phyloP scores from a whole-genome alignment of 768 basidiomycete species.

The Rhizopogon vinicolor region DNA sequence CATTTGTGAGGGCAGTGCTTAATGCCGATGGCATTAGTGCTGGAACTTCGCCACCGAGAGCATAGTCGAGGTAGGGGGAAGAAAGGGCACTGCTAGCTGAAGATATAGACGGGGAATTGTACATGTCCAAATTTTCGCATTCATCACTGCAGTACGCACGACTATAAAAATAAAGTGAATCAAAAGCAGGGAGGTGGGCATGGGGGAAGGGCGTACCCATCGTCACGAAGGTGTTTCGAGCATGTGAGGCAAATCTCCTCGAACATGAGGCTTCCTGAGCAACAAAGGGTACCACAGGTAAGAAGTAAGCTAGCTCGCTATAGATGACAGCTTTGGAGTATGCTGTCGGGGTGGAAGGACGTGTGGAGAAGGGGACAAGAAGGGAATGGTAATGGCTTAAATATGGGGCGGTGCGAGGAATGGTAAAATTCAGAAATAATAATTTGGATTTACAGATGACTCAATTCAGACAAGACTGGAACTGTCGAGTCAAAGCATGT shows the following conservation, averaged over 20 bases:
- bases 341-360: constrained; percentile 8
- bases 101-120: constrained; percentile 61
- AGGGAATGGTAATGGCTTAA: constrained; percentile 19
- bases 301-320: neutral
- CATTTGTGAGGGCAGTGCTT: constrained; percentile 43
- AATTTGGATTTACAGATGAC: constrained; percentile 24
- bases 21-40: constrained; percentile 57
- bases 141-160: constrained; percentile 68
- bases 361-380: constrained; percentile 18
- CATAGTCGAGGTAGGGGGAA: constrained; percentile 56
- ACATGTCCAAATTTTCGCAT: constrained; percentile 56
- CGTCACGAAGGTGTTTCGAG: constrained; percentile 58
- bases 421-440: constrained; percentile 29
- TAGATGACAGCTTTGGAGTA: neutral
- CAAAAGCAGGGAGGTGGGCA: neutral
- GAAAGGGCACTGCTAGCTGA: constrained; percentile 62
- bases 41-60: constrained; percentile 57
- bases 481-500: constrained; percentile 4
- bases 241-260: constrained; percentile 76
- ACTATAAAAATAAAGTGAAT: constrained; percentile 29
- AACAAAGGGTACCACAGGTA: constrained; percentile 2
- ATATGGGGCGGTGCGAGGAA: constrained; percentile 34
- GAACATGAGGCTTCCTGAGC: constrained; percentile 48
- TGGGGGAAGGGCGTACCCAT: constrained; percentile 44
- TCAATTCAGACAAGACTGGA: constrained; percentile 26